Conservation (phyloP, 352 stramenopile genomes). For the Pythium brachiatum region DNA sequence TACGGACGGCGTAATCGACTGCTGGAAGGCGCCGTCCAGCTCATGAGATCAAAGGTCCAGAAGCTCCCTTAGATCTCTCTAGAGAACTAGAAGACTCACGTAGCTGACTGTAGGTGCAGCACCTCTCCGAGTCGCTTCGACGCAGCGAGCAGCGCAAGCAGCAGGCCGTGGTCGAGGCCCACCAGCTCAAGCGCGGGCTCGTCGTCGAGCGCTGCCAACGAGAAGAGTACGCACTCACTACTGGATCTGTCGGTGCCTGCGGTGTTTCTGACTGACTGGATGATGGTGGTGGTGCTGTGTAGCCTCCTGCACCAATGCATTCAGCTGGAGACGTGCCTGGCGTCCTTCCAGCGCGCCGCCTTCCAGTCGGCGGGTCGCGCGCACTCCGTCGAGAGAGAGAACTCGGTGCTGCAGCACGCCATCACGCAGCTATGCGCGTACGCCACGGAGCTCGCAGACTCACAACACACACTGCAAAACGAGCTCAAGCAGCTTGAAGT, state of each 20-base stretch:
- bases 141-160: slow-evolving; percentile 24
- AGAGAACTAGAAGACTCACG: background rate
- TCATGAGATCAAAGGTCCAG: slow-evolving; percentile 40
- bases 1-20: slow-evolving; percentile 53
- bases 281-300: background rate
- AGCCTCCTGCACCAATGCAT: slow-evolving; percentile 53
- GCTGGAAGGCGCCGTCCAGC: slow-evolving; percentile 36
- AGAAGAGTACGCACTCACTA: slow-evolving; percentile 48
- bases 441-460: slow-evolving; percentile 41
- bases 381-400: slow-evolving; percentile 46
- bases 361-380: slow-evolving; percentile 34
- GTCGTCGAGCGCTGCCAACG: slow-evolving; percentile 58
- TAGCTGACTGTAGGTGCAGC: slow-evolving; percentile 26
- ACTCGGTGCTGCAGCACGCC: slow-evolving; percentile 42
- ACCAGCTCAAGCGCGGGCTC: slow-evolving; percentile 46
- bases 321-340: slow-evolving; percentile 51
- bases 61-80: background rate
- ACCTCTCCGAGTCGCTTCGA: slow-evolving; percentile 33
- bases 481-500: slow-evolving; percentile 57
- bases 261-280: background rate
- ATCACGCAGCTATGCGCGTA: slow-evolving; percentile 54
- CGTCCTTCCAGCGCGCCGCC: slow-evolving; percentile 34
- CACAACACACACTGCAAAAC: slow-evolving; percentile 43
- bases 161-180: slow-evolving; percentile 24
- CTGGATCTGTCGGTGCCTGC: background rate